Percentiles rank a stretch among this genome's conserved stretches.
phyloP scores from a whole-genome alignment of 495 filamentous ascomycete genomes.

The Podospora comata region DNA sequence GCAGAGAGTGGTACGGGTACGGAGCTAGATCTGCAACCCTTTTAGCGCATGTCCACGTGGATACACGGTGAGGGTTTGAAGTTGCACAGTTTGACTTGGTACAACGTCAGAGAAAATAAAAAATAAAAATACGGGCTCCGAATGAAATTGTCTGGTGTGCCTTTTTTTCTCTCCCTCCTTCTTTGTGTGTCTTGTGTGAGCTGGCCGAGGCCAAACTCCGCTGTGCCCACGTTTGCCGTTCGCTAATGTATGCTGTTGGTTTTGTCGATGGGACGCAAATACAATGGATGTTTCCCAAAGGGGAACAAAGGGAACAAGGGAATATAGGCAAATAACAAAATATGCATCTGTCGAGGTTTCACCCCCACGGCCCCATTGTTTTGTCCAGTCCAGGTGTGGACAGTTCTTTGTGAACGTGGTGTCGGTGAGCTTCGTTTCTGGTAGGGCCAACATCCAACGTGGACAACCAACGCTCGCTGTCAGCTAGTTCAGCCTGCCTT shows the following conservation, averaged over 20 bases:
- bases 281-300: neutral
- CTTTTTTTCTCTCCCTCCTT: neutral
- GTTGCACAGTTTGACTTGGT: slow-evolving; percentile 2
- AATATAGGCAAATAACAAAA: neutral
- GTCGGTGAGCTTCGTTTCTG: neutral
- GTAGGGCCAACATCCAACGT: neutral
- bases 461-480: neutral
- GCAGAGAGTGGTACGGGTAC: slow-evolving; percentile 2
- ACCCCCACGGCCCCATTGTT: neutral
- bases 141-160: neutral
- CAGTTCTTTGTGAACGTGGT: neutral
- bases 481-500: neutral
- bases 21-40: slow-evolving; percentile 7
- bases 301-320: too few relatives aligned
- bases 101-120: neutral
- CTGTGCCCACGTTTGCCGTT: neutral
- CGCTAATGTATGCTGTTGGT: neutral
- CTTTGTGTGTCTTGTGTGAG: neutral
- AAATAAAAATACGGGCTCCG: neutral
- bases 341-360: neutral
- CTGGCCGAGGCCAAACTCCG: neutral
- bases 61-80: neutral
- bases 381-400: neutral
- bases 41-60: slow-evolving; percentile 5
- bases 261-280: neutral